A percentile compares a stretch with the other conserved stretches of the same genome.
phyloP scores from a whole-genome alignment of 1,139 yeast genomes.

The Hyphopichia burtonii region DNA sequence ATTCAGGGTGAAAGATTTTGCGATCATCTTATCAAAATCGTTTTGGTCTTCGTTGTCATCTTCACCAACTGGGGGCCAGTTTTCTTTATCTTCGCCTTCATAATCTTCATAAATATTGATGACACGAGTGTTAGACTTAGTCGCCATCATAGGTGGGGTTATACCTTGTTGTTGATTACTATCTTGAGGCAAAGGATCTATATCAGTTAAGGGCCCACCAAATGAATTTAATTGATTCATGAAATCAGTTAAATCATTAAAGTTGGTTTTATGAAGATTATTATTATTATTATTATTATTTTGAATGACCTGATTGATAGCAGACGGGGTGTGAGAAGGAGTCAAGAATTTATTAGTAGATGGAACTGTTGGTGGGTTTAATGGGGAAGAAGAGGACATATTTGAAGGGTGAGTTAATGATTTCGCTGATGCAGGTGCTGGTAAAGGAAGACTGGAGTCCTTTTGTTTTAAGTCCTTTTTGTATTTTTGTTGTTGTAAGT shows the following conservation, averaged over 20 bases:
- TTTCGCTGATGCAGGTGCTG: not conserved
- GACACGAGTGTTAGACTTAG: slow-evolving; percentile 46
- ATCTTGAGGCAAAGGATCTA: slow-evolving; percentile 48
- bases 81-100: slow-evolving; percentile 43
- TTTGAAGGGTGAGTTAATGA: not conserved
- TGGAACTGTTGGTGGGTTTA: slow-evolving; percentile 20
- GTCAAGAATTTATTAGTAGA: slow-evolving; percentile 34
- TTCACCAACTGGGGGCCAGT: slow-evolving; percentile 34
- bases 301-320: slow-evolving; percentile 43
- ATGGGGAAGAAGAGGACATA: slow-evolving; percentile 1
- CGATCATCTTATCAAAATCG: slow-evolving; percentile 41
- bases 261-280: slow-evolving; percentile 16
- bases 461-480: slow-evolving; percentile 33
- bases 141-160: slow-evolving; percentile 52
- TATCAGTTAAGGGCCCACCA: slow-evolving; percentile 57
- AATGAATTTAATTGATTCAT: slow-evolving; percentile 47
- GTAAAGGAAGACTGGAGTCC: slow-evolving; percentile 12
- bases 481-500: slow-evolving; percentile 46
- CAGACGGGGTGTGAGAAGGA: slow-evolving; percentile 47
- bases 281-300: slow-evolving; percentile 15
- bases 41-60: slow-evolving; percentile 10
- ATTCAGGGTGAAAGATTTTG: slow-evolving; percentile 32
- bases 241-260: slow-evolving; percentile 45
- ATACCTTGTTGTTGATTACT: slow-evolving; percentile 22
- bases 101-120: slow-evolving; percentile 40